Evolutionary conservation across 306 rosid species (phyloP).

Genomic region (Gynostemma pentaphyllum): DNA sequence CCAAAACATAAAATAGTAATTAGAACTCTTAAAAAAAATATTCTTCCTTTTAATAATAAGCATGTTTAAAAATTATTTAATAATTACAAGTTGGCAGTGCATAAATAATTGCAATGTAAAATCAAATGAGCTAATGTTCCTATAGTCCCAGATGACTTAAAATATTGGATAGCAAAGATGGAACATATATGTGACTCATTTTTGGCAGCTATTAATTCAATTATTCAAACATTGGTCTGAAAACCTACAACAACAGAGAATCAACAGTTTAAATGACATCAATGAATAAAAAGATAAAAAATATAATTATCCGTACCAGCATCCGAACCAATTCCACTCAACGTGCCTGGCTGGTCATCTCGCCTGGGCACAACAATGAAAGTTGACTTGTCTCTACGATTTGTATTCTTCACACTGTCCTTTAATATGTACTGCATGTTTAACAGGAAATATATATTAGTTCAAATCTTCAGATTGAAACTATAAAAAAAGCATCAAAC

Average conservation of each 20-base stretch:
- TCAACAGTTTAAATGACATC: not conserved
- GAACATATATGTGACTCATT: not conserved
- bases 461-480: not conserved
- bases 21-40: not conserved
- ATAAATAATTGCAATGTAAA: not conserved
- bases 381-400: constrained; percentile 56
- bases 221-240: not conserved
- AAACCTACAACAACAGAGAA: not conserved
- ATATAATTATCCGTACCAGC: constrained; percentile 35
- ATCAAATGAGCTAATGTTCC: not conserved
- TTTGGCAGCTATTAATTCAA: not conserved
- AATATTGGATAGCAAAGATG: not conserved
- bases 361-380: constrained; percentile 44
- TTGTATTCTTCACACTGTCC: constrained; percentile 42
- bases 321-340: constrained; percentile 44
- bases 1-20: no score
- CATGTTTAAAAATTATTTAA: not conserved
- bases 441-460: constrained; percentile 19
- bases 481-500: not conserved
- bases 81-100: not conserved
- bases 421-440: constrained; percentile 68
- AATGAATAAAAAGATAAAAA: not conserved
- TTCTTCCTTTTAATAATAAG: not conserved
- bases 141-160: not conserved
- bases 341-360: constrained; percentile 44